Conservation (phyloP, 805 yeast species). For the Zygoascus tannicola region DNA sequence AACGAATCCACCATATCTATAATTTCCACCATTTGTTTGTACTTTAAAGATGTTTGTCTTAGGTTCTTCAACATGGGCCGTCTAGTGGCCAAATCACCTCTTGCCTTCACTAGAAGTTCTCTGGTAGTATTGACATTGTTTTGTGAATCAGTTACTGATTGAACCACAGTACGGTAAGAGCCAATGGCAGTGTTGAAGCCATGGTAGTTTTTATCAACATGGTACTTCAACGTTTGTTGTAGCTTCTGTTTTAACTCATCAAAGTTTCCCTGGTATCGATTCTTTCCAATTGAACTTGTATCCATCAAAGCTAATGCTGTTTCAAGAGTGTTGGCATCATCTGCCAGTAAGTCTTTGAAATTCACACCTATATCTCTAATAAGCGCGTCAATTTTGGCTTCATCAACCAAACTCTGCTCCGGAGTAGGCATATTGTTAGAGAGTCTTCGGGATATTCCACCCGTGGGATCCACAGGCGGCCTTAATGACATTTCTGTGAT, state of each 20-base stretch:
- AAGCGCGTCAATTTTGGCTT: conserved; percentile 9
- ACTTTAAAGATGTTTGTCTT: conserved; percentile 50
- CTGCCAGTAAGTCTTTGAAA: conserved; percentile 43
- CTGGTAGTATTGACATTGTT: conserved; percentile 41
- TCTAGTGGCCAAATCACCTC: conserved; percentile 42
- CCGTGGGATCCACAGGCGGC: conserved; percentile 1
- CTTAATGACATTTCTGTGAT: neutral
- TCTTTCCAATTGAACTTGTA: conserved; percentile 83
- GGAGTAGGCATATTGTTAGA: neutral
- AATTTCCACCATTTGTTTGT: conserved; percentile 60
- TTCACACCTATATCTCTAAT: conserved; percentile 30
- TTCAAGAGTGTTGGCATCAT: conserved; percentile 72
- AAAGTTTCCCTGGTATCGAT: conserved; percentile 63
- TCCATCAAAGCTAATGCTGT: conserved; percentile 76
- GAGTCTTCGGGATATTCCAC: neutral
- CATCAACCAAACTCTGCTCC: neutral
- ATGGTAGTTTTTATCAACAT: conserved; percentile 68
- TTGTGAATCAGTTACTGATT: conserved; percentile 58
- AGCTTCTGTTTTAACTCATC: conserved; percentile 48
- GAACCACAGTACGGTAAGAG: conserved; percentile 63
- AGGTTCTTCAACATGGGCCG: conserved; percentile 54
- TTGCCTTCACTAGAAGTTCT: conserved; percentile 39
- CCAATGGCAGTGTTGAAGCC: conserved; percentile 81
- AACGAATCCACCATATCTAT: conserved; percentile 58
- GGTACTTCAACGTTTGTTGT: conserved; percentile 47